Conservation (phyloP, 2,329 filamentous ascomycete genomes). For the Macrophomina tecta region DNA sequence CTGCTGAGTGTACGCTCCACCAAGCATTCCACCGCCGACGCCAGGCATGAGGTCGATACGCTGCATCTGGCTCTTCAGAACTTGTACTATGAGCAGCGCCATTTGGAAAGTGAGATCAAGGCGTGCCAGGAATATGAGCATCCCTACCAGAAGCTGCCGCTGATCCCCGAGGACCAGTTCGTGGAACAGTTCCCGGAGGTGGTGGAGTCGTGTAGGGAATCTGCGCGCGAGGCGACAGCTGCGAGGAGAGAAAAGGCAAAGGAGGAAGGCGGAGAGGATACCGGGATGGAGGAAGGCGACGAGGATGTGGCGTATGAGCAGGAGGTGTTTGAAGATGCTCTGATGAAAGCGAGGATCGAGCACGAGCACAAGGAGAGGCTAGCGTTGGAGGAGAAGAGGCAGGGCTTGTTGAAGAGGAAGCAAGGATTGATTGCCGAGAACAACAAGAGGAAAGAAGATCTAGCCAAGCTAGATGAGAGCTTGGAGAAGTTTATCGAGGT, state of each 20-base stretch:
- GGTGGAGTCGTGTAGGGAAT: conserved; percentile 44
- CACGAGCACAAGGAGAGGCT: conserved; percentile 87
- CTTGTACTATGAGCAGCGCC: conserved; percentile 92
- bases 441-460: conserved; percentile 90
- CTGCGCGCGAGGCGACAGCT: conserved; percentile 38
- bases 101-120: conserved; percentile 86
- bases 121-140: conserved; percentile 96
- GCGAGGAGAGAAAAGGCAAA: conserved; percentile 75
- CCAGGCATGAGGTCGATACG: conserved; percentile 86
- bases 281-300: conserved; percentile 89
- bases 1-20: conserved; percentile 83
- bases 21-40: conserved; percentile 84
- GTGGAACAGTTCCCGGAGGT: conserved; percentile 72
- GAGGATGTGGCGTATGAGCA: conserved; percentile 87
- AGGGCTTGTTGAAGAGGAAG: conserved; percentile 67
- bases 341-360: conserved; percentile 90
- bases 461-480: conserved; percentile 89
- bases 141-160: conserved; percentile 82
- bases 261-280: conserved; percentile 86
- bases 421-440: conserved; percentile 76
- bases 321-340: conserved; percentile 79
- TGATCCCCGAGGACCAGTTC: conserved; percentile 85
- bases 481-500: conserved; percentile 94
- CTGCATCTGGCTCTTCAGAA: conserved; percentile 94
- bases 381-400: conserved; percentile 81